Base-by-base conservation (phyloP, 768 basidiomycete species). In the Boletus sp. region DNA sequence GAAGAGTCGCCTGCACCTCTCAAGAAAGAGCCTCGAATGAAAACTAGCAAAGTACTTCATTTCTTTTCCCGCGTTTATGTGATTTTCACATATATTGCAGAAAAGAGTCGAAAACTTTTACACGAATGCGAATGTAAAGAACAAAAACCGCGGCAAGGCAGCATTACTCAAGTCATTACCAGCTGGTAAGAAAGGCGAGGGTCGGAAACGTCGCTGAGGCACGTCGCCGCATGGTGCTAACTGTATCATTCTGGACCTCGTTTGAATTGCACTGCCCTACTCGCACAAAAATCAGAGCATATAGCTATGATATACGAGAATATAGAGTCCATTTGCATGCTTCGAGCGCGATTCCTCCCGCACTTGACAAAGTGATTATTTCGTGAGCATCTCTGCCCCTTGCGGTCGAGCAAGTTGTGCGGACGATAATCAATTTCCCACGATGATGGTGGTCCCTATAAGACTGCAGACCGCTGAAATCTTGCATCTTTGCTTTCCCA, bases 21-120 rank as follows among this genome's bases (percentile, higher is more conserved):
- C 15, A 76, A 72, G 68, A 92, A 92, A 71, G 89, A 82, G 62
- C 71, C 81, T 29, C 89, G 96, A 17, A 90, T 96, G 92, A 96
- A 83, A 65, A 98, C 97, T 1, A 93, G 86, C 79, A 99, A 99
- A 78, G 90, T 87, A 69, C 41, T 59, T 59, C 7, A 2, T 39
- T 44, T 55, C 8, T 56, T 39, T 32, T 55, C 14, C 35, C 12
- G 17, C 20, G 0, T 56, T 42, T 45, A 18, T 30, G 30, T 56
- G 41, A 44, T 14, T 12, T 55, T 70, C 30, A 65, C 52, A 59
- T 35, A 18, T 20, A n/a, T 32, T 39, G 30, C 67, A 92, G 93
- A 88, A 86, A 77, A 94, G 91, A 75, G 84, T 91, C 10, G 79
- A 81, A 54, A 98, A 98, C 76, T 98, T 94, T 77, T 97, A 92